These are phyloP conservation scores for Chytriomyces sp. DNA, from an alignment of 192 early-diverging fungal genomes.

Conservation along the genomic window DNA sequence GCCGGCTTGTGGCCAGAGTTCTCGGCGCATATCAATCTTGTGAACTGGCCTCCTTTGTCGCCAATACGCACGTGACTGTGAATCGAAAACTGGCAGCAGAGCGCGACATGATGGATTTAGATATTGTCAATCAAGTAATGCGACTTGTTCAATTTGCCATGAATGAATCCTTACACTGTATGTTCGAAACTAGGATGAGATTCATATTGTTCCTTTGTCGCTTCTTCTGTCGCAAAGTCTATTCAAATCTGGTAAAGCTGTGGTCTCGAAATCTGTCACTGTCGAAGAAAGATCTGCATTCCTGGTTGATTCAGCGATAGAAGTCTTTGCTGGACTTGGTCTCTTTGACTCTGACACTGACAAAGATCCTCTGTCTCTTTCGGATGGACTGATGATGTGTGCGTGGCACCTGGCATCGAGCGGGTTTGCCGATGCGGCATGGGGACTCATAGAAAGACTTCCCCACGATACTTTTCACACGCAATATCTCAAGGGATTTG, in stretches of 20 bases:
- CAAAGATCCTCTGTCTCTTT: neutral
- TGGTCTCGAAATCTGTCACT: neutral
- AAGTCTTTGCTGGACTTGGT: neutral
- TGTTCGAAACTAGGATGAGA: no score
- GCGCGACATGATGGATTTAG: conserved; percentile 19
- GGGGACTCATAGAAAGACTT: conserved; percentile 24
- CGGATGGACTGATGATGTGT: neutral
- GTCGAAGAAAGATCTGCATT: neutral
- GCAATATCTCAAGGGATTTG: conserved; percentile 39
- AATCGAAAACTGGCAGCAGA: neutral
- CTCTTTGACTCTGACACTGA: neutral
- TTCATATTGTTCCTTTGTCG: conserved; percentile 1
- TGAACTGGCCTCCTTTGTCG: neutral
- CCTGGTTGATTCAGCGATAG: neutral
- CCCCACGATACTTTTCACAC: conserved; percentile 25
- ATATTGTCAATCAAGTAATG: neutral
- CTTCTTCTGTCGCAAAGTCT: conserved; percentile 3
- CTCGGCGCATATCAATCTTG: neutral
- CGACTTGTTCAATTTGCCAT: no score
- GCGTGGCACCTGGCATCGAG: neutral
- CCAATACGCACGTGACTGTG: neutral
- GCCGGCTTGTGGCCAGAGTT: neutral
- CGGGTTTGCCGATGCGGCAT: conserved; percentile 18
- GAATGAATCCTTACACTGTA: no score
- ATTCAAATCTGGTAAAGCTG: neutral